Percentiles rank a stretch among this genome's conserved stretches.
Evolutionary conservation across 768 basidiomycete species (phyloP).

Genomic region (Boletus vinaceobasis): DNA sequence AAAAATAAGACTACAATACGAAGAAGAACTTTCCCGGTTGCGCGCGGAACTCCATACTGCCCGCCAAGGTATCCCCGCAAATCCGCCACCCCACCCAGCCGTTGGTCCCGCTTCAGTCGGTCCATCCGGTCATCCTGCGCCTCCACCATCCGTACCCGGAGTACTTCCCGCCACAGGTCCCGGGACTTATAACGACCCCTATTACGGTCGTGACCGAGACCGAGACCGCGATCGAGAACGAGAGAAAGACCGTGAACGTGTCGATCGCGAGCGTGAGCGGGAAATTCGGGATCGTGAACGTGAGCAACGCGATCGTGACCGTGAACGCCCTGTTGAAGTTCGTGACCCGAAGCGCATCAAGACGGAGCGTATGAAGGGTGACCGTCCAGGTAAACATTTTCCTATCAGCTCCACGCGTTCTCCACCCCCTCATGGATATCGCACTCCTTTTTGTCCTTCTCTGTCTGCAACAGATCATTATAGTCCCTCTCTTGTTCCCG

Average conservation of each 20-base stretch:
- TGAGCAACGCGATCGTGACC: constrained; percentile 41
- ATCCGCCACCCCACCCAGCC: constrained; percentile 34
- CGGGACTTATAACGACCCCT: constrained; percentile 35
- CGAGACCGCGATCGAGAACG: constrained; percentile 40
- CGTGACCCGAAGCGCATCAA: constrained; percentile 63
- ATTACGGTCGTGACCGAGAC: constrained; percentile 38
- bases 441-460: constrained; percentile 21
- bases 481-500: constrained; percentile 36
- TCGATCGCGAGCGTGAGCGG: constrained; percentile 35
- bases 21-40: constrained; percentile 74
- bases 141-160: constrained; percentile 30
- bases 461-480: constrained; percentile 32
- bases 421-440: constrained; percentile 33
- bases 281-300: constrained; percentile 37
- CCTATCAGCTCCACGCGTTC: constrained; percentile 25
- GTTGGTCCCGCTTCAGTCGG: constrained; percentile 34
- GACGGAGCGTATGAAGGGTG: constrained; percentile 45
- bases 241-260: constrained; percentile 40
- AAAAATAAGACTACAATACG: constrained; percentile 83
- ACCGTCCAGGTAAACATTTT: constrained; percentile 40
- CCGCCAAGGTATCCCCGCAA: constrained; percentile 38
- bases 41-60: constrained; percentile 62
- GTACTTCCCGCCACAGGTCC: constrained; percentile 29
- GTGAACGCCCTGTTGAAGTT: constrained; percentile 45
- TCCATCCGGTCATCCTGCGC: constrained; percentile 33